A percentile compares a stretch with the other conserved stretches of the same genome.
Evolutionary conservation across 768 basidiomycete species (phyloP).

Genomic region (Tylopilus vinaceipallidus): DNA sequence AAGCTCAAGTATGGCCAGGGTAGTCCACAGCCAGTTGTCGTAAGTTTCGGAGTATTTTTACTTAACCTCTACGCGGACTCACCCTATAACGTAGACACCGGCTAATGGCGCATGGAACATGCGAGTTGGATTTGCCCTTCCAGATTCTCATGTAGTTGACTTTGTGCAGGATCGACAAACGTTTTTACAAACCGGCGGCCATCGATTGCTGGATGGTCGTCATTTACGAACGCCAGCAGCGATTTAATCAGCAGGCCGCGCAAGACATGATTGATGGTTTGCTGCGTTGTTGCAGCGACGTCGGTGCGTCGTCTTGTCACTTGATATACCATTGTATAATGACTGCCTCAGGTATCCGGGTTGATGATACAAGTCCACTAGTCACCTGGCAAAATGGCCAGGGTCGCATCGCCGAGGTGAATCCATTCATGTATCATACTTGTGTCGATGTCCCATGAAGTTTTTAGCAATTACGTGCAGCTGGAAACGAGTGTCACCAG

Average conservation of each 20-base stretch:
- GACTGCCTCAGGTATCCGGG: slow-evolving; percentile 50
- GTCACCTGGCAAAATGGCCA: slow-evolving; percentile 59
- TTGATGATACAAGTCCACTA: slow-evolving; percentile 43
- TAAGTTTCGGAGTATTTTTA: slow-evolving; percentile 33
- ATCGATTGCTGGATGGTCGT: slow-evolving; percentile 64
- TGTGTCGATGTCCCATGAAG: not conserved
- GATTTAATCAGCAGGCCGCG: slow-evolving; percentile 51
- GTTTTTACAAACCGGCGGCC: slow-evolving; percentile 54
- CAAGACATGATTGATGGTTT: slow-evolving; percentile 57
- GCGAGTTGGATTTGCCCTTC: slow-evolving; percentile 34
- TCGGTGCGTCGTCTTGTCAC: slow-evolving; percentile 49
- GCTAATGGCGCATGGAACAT: slow-evolving; percentile 79
- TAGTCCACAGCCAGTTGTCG: slow-evolving; percentile 56
- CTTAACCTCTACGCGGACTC: not conserved
- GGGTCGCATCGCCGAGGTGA: slow-evolving; percentile 47
- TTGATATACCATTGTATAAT: not conserved
- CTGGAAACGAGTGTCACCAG: slow-evolving; percentile 46
- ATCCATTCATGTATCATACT: slow-evolving; percentile 2
- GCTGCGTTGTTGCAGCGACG: slow-evolving; percentile 45
- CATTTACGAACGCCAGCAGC: slow-evolving; percentile 59
- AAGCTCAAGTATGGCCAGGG: slow-evolving; percentile 61
- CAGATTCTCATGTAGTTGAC: slow-evolving; percentile 1
- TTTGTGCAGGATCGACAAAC: slow-evolving; percentile 60
- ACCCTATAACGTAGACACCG: slow-evolving; percentile 43
- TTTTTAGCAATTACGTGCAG: slow-evolving; percentile 46